Percentiles rank a stretch among this genome's conserved stretches.
phyloP scores from a whole-genome alignment of 306 rosid species.

The Sechiopsis laciniata region DNA sequence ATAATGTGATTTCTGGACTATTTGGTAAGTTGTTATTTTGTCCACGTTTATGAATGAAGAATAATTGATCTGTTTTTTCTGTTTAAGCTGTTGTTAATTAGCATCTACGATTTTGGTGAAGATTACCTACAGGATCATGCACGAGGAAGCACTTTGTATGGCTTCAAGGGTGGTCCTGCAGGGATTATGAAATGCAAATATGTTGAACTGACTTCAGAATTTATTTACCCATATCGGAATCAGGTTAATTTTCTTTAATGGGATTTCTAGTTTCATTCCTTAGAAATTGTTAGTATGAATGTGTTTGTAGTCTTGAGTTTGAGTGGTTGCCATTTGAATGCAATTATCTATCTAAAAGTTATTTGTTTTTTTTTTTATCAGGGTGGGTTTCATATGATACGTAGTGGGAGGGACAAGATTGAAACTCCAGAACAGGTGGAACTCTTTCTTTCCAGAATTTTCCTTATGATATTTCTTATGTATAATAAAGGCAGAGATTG shows the following conservation, averaged over 20 bases:
- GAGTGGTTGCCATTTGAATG: not conserved
- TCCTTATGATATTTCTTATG: not conserved
- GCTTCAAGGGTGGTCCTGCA: conserved; percentile 95
- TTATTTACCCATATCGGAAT: conserved; percentile 81
- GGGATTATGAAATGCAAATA: conserved; percentile 94
- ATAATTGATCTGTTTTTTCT: not conserved
- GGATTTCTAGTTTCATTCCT: not conserved
- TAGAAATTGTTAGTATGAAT: not conserved
- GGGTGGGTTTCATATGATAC: conserved; percentile 99
- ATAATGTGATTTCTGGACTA: conserved; percentile 90
- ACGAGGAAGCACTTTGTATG: conserved; percentile 79
- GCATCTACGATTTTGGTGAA: conserved; percentile 21
- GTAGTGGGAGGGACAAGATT: conserved; percentile 99
- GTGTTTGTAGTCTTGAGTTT: not conserved
- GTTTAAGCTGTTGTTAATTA: conserved; percentile 9
- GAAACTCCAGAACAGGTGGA: conserved; percentile 94
- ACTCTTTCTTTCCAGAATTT: conserved; percentile 10
- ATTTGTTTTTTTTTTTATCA: conserved; percentile 22
- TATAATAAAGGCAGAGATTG: not conserved
- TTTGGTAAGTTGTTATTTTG: conserved; percentile 40
- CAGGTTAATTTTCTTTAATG: conserved; percentile 38
- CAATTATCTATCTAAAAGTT: not conserved
- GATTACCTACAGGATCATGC: conserved; percentile 76
- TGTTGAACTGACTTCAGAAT: conserved; percentile 58
- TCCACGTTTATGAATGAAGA: not conserved